A percentile compares a stretch with the other conserved stretches of the same genome.
phyloP scores from a whole-genome alignment of 1,139 yeast species.

The Martiniozyma asiatica region DNA sequence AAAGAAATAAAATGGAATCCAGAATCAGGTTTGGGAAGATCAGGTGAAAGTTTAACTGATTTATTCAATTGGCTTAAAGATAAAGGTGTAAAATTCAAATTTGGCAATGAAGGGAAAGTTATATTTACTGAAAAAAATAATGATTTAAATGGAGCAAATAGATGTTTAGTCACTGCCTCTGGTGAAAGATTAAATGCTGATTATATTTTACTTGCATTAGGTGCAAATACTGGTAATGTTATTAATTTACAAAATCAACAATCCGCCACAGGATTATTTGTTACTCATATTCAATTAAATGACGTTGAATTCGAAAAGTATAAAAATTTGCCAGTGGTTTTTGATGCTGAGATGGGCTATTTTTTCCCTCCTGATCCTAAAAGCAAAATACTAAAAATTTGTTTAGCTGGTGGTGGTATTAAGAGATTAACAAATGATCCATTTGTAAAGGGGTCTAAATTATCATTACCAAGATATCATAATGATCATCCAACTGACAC shows the following conservation, averaged over 20 bases:
- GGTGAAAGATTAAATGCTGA: constrained; percentile 21
- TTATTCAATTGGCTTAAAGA: constrained; percentile 14
- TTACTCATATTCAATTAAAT: constrained; percentile 25
- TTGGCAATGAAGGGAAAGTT: constrained; percentile 23
- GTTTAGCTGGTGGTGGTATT: constrained; percentile 22
- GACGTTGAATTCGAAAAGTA: constrained; percentile 20
- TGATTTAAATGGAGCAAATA: constrained; percentile 8
- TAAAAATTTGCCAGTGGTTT: constrained; percentile 26
- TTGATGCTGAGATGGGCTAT: constrained; percentile 34
- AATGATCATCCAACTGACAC: constrained; percentile 22
- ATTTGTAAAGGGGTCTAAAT: constrained; percentile 7
- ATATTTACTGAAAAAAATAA: constrained; percentile 9
- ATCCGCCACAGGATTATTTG: constrained; percentile 27
- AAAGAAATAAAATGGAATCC: constrained; percentile 16
- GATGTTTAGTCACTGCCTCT: constrained; percentile 1
- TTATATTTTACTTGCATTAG: constrained; percentile 23
- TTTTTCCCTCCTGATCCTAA: constrained; percentile 36
- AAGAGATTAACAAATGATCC: constrained; percentile 8
- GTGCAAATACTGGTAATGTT: constrained; percentile 27
- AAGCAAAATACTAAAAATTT: constrained; percentile 28
- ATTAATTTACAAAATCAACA: constrained; percentile 25
- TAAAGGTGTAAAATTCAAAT: constrained; percentile 20
- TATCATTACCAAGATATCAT: constrained; percentile 29
- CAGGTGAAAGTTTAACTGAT: constrained; percentile 22
- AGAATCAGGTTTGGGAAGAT: constrained; percentile 26